A percentile compares a stretch with the other conserved stretches of the same genome.
Conservation (phyloP, 768 basidiomycete genomes). For the Leccinum fibrillosum region DNA sequence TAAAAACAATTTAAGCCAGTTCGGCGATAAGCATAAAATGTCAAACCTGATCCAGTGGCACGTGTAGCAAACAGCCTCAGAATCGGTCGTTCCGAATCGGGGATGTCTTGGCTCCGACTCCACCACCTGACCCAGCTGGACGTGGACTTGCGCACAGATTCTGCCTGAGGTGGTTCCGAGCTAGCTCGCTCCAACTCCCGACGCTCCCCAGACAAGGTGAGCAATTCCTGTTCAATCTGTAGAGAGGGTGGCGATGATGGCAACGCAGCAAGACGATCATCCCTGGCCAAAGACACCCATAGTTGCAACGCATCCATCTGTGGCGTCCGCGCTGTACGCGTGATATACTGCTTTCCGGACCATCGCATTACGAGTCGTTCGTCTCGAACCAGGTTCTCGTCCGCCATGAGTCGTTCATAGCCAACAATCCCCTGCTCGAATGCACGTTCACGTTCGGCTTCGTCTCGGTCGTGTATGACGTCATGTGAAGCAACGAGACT, state of each 20-base stretch:
- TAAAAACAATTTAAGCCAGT: slow-evolving; percentile 8
- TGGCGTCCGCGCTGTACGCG: slow-evolving; percentile 69
- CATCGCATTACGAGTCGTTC: slow-evolving; percentile 73
- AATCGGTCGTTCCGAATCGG: slow-evolving; percentile 18
- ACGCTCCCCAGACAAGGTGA: slow-evolving; percentile 18
- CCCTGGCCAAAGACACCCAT: slow-evolving; percentile 44
- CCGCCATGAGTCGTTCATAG: slow-evolving; percentile 62
- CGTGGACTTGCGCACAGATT: slow-evolving; percentile 39
- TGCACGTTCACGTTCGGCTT: slow-evolving; percentile 49
- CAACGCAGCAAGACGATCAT: slow-evolving; percentile 20
- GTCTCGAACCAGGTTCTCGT: slow-evolving; percentile 58
- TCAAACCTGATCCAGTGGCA: slow-evolving; percentile 24
- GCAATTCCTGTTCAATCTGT: slow-evolving; percentile 30
- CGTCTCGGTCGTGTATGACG: slow-evolving; percentile 37
- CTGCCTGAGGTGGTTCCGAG: slow-evolving; percentile 38
- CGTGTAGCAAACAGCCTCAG: slow-evolving; percentile 23
- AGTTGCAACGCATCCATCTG: slow-evolving; percentile 69
- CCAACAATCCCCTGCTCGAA: slow-evolving; percentile 64
- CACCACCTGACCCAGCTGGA: slow-evolving; percentile 84
- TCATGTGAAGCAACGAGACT: slow-evolving; percentile 49
- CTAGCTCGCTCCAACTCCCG: slow-evolving; percentile 34
- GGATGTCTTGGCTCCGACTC: slow-evolving; percentile 54
- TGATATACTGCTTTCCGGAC: slow-evolving; percentile 71
- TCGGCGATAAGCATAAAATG: not conserved
- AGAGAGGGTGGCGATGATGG: slow-evolving; percentile 7